Percentiles rank a stretch among this genome's conserved stretches.
Evolutionary conservation across 495 filamentous ascomycete genomes (phyloP).

Genomic region (Parmelia sp.): DNA sequence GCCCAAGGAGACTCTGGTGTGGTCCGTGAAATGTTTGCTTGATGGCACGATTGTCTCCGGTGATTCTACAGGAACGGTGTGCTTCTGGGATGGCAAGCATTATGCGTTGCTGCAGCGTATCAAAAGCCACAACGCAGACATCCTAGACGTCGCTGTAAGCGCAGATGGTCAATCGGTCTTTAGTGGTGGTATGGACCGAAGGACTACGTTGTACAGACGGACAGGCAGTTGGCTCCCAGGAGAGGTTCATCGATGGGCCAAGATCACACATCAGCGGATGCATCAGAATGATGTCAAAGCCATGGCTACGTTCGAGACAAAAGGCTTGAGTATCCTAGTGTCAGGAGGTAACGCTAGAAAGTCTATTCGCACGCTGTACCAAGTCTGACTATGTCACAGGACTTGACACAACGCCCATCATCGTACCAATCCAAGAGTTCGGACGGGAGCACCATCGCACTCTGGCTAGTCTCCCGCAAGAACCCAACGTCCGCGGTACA

Average conservation of each 20-base stretch:
- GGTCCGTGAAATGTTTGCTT: slow-evolving; percentile 80
- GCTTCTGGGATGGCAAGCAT: slow-evolving; percentile 88
- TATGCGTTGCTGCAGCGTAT: slow-evolving; percentile 81
- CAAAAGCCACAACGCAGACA: slow-evolving; percentile 80
- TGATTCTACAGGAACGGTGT: slow-evolving; percentile 86
- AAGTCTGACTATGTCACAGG: slow-evolving; percentile 45
- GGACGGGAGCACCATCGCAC: slow-evolving; percentile 74
- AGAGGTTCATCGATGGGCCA: slow-evolving; percentile 65
- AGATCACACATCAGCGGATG: slow-evolving; percentile 72
- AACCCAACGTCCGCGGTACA: slow-evolving; percentile 61
- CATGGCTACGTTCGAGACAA: slow-evolving; percentile 83
- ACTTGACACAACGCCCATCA: slow-evolving; percentile 73
- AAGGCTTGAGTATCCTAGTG: slow-evolving; percentile 74
- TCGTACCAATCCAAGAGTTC: slow-evolving; percentile 72
- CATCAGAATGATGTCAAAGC: slow-evolving; percentile 93
- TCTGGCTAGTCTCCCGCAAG: slow-evolving; percentile 74
- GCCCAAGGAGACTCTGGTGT: slow-evolving; percentile 80
- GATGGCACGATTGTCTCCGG: slow-evolving; percentile 90
- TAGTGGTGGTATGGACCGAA: slow-evolving; percentile 84
- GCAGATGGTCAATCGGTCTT: slow-evolving; percentile 77
- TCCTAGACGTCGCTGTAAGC: slow-evolving; percentile 74
- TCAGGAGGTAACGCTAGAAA: slow-evolving; percentile 64
- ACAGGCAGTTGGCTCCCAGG: slow-evolving; percentile 48
- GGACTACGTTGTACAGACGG: slow-evolving; percentile 70
- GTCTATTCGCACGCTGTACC: not conserved